phyloP scores from a whole-genome alignment of 2,329 filamentous ascomycete genomes.

The Metarhizium rileyi region DNA sequence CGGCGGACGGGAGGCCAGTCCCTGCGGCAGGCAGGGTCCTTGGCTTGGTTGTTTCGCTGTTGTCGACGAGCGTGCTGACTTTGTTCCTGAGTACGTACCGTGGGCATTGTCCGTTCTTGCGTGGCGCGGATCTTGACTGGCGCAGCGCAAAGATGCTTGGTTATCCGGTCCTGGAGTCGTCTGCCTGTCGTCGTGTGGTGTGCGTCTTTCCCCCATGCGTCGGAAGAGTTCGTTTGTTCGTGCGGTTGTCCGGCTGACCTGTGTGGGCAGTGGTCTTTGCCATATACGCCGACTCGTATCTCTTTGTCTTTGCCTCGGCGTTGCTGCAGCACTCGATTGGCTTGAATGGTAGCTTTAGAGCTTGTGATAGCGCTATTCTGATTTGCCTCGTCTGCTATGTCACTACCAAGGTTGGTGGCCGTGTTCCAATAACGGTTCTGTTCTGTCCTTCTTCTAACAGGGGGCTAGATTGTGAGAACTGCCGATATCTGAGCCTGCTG shows the following conservation, averaged over 20 bases:
- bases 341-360: constrained; percentile 36
- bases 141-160: constrained; percentile 26
- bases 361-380: constrained; percentile 49
- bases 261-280: constrained; percentile 46
- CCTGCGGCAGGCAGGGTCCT: constrained; percentile 1
- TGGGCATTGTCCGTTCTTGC: no score
- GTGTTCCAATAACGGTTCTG: neutral
- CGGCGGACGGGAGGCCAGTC: neutral
- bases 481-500: neutral
- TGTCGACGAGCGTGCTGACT: constrained; percentile 24
- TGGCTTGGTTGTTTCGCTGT: constrained; percentile 15
- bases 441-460: neutral
- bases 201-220: constrained; percentile 19
- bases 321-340: constrained; percentile 48
- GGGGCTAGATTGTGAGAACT: constrained; percentile 22
- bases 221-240: no score
- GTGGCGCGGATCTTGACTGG: neutral
- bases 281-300: constrained; percentile 50
- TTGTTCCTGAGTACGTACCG: constrained; percentile 25
- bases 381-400: constrained; percentile 54
- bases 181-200: constrained; percentile 34
- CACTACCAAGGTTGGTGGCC: constrained; percentile 49
- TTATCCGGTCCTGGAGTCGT: constrained; percentile 28
- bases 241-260: neutral
- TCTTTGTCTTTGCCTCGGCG: constrained; percentile 48